Base-by-base conservation (phyloP, 2,329 filamentous ascomycete genomes). In the Spiromastix sp. region DNA sequence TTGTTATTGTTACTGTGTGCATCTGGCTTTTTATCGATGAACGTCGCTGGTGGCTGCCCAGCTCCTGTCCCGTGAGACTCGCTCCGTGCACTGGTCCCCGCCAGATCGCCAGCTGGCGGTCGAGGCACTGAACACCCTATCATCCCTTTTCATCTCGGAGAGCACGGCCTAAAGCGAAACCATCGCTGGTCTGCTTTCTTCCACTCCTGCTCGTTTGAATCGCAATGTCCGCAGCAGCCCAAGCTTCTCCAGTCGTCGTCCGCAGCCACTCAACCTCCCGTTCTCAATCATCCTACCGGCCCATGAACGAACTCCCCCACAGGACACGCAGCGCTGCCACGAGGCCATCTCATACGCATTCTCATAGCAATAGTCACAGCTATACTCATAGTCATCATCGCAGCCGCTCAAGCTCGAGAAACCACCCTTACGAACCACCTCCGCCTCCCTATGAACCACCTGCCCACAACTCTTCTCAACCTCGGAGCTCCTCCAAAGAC, bases 371-470 rank as follows among this genome's bases (percentile, higher is more conserved):
- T 52, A 55, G 12, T 49, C 55, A 35, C n/a, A n/a, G n/a, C n/a
- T n/a, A n/a, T n/a, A n/a, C n/a, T n/a, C n/a, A n/a, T n/a, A n/a
- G n/a, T n/a, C 50, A 50, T 22, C 35, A 43, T 21, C 49, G 54
- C 22, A 37, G 54, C 34, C 56, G 55, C 39, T 52, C 51, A n/a
- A 48, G 48, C 34, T 59, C 61, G 18, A 58, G 60, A 43, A n/a
- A n/a, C n/a, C n/a, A n/a, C n/a, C n/a, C n/a, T n/a, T n/a, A n/a
- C n/a, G n/a, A n/a, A n/a, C n/a, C 51, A n/a, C n/a, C n/a, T n/a
- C n/a, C n/a, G n/a, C n/a, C n/a, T n/a, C n/a, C n/a, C n/a, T 79
- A 78, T 66, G 84, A 89, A 62, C 72, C 78, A 49, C 68, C 82
- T 64, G 72, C 74, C 49, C 67, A 71, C 36, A 64, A 74, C 24